These are phyloP conservation scores for Linnemannia zychae DNA, from an alignment of 192 early-diverging fungal genomes.

Conservation along the genomic window DNA sequence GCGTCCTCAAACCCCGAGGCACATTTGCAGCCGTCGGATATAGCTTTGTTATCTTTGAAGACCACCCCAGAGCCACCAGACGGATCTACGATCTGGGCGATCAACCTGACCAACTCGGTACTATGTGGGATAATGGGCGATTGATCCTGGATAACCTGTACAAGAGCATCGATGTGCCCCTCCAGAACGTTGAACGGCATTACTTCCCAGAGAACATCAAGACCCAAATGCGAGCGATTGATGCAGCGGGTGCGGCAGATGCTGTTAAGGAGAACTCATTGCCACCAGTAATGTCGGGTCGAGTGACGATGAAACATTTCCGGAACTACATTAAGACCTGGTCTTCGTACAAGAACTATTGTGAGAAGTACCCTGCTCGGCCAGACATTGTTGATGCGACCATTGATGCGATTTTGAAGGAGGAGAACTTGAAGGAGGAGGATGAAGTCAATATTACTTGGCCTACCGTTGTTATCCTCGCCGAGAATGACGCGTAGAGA, in stretches of 20 bases:
- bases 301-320: conserved; percentile 57
- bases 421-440: conserved; percentile 36
- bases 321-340: conserved; percentile 69
- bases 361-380: conserved; percentile 45
- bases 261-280: background rate
- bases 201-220: conserved; percentile 35
- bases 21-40: conserved; percentile 71
- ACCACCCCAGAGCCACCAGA: conserved; percentile 44
- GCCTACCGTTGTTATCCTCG: conserved; percentile 65
- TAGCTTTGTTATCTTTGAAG: conserved; percentile 54
- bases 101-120: conserved; percentile 47
- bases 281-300: conserved; percentile 54
- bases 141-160: conserved; percentile 62
- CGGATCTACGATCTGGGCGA: conserved; percentile 39
- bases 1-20: conserved; percentile 72
- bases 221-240: background rate
- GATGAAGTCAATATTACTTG: conserved; percentile 59
- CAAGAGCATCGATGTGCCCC: conserved; percentile 58
- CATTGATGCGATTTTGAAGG: conserved; percentile 45
- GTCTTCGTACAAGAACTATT: conserved; percentile 69
- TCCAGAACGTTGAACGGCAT: conserved; percentile 54
- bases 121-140: conserved; percentile 64
- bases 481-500: conserved; percentile 20
- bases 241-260: background rate
- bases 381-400: conserved; percentile 63